phyloP scores from a whole-genome alignment of 202 grass and related monocot genomes.

The Setaria italica region DNA sequence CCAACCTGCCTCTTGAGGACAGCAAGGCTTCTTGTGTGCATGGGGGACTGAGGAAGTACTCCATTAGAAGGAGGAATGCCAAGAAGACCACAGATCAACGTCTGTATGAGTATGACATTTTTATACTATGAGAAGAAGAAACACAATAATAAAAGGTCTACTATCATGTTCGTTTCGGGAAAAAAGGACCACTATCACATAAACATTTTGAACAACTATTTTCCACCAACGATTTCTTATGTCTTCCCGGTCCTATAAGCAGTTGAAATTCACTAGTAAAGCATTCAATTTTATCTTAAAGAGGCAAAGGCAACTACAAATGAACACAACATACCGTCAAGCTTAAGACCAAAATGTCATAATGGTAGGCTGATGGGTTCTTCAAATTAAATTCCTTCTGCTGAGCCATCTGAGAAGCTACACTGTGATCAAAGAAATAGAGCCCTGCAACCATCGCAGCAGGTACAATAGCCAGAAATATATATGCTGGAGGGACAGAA shows the following conservation, averaged over 20 bases:
- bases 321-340: slow-evolving; percentile 55
- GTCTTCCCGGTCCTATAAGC: not conserved
- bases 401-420: slow-evolving; percentile 89
- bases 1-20: slow-evolving; percentile 77
- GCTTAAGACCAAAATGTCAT: slow-evolving; percentile 83
- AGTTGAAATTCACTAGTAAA: slow-evolving; percentile 15
- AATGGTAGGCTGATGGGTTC: slow-evolving; percentile 84
- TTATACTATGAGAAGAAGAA: slow-evolving; percentile 30
- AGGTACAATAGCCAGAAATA: slow-evolving; percentile 81
- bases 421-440: slow-evolving; percentile 93
- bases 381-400: slow-evolving; percentile 92
- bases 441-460: slow-evolving; percentile 83
- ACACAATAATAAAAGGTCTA: not conserved
- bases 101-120: slow-evolving; percentile 54
- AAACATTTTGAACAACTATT: slow-evolving; percentile 12
- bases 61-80: slow-evolving; percentile 89
- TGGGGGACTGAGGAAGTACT: slow-evolving; percentile 88
- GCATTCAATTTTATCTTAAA: slow-evolving; percentile 23
- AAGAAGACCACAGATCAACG: slow-evolving; percentile 82
- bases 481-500: slow-evolving; percentile 72
- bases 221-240: not conserved
- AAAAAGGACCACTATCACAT: not conserved
- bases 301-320: not conserved
- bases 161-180: not conserved
- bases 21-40: slow-evolving; percentile 90